phyloP scores from a whole-genome alignment of 148 eudicot species.

The Silene latifolia region DNA sequence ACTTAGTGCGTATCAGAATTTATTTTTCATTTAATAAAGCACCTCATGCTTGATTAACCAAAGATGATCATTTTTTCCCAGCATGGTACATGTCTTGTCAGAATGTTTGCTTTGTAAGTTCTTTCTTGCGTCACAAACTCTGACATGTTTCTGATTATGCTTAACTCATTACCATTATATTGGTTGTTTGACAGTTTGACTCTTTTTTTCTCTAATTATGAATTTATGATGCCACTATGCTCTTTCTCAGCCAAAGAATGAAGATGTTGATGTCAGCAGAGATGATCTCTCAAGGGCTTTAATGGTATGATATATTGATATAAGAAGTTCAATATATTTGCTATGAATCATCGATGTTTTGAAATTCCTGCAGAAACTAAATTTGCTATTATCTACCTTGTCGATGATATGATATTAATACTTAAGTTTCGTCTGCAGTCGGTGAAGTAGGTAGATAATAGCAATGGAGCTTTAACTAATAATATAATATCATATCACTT shows the following conservation, averaged over 20 bases:
- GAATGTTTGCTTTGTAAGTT: slow-evolving; percentile 9
- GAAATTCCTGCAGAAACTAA: not conserved
- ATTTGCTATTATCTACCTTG: not conserved
- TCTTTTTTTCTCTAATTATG: not conserved
- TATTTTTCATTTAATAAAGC: not conserved
- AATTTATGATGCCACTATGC: not conserved
- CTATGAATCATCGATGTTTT: not conserved
- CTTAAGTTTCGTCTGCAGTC: not conserved
- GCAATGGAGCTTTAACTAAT: too few species aligned
- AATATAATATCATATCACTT: not conserved
- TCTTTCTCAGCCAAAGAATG: slow-evolving; percentile 59
- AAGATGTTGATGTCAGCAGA: slow-evolving; percentile 67
- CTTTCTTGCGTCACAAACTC: not conserved
- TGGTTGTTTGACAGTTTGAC: not conserved
- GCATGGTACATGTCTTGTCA: not conserved
- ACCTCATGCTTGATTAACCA: not conserved
- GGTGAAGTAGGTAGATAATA: not conserved
- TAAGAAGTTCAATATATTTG: not conserved
- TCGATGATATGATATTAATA: not conserved
- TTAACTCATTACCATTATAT: not conserved
- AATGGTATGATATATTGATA: slow-evolving; percentile 58
- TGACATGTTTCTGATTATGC: slow-evolving; percentile 7
- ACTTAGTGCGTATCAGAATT: not conserved
- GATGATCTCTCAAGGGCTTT: slow-evolving; percentile 82
- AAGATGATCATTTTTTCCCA: slow-evolving; percentile 4